These are phyloP conservation scores for Candida germanica DNA, from an alignment of 805 yeast genomes.

Conservation along the genomic window DNA sequence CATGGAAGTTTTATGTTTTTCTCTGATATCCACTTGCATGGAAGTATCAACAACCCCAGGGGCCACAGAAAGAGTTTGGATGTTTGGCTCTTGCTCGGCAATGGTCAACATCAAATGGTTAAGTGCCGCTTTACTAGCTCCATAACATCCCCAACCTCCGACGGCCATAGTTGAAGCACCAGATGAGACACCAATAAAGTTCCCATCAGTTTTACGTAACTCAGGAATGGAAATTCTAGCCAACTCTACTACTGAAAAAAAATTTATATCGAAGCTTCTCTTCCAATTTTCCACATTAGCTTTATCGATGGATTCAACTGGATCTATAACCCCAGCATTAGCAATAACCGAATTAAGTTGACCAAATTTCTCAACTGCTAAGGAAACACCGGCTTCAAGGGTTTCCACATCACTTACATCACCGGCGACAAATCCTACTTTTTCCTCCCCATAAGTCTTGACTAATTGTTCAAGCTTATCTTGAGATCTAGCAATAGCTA, in stretches of 20 bases:
- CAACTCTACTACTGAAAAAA: constrained; percentile 69
- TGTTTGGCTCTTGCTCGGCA: constrained; percentile 59
- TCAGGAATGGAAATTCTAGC: constrained; percentile 55
- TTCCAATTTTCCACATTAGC: constrained; percentile 61
- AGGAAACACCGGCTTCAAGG: constrained; percentile 36
- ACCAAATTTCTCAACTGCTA: constrained; percentile 51
- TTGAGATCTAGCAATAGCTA: constrained; percentile 72
- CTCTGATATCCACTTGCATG: constrained; percentile 84
- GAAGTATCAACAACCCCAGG: constrained; percentile 94
- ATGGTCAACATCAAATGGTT: constrained; percentile 70
- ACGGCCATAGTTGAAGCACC: constrained; percentile 72
- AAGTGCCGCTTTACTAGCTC: constrained; percentile 87
- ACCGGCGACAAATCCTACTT: constrained; percentile 53
- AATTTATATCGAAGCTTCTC: constrained; percentile 66
- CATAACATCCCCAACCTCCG: constrained; percentile 88
- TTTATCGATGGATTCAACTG: constrained; percentile 56
- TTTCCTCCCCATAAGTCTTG: constrained; percentile 41
- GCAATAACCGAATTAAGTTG: constrained; percentile 62
- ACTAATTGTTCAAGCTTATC: constrained; percentile 43
- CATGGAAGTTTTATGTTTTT: constrained; percentile 59
- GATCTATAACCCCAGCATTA: constrained; percentile 82
- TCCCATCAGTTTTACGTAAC: constrained; percentile 55
- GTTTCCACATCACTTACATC: constrained; percentile 47
- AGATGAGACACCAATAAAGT: constrained; percentile 76
- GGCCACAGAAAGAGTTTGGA: constrained; percentile 71